A percentile compares a stretch with the other conserved stretches of the same genome.
These are phyloP conservation scores for Solanum piurae DNA, from an alignment of 257 asterid species.

Conservation along the genomic window DNA sequence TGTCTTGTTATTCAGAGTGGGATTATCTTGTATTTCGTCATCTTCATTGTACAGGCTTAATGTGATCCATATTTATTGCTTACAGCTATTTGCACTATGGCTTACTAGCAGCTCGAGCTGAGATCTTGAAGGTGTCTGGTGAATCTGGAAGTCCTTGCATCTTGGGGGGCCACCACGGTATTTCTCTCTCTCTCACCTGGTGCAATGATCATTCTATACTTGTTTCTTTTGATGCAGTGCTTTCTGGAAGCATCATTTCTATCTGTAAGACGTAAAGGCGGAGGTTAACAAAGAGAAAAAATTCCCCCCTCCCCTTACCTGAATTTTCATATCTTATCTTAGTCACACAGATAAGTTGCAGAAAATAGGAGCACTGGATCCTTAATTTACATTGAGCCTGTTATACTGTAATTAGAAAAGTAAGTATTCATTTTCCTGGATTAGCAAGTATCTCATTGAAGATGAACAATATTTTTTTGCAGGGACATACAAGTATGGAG, in stretches of 20 bases:
- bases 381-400: neutral
- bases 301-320: neutral
- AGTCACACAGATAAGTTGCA: neutral
- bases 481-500: slow-evolving; percentile 87
- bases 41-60: neutral
- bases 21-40: neutral
- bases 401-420: neutral
- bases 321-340: neutral
- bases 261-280: neutral
- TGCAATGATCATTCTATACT: neutral
- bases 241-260: neutral
- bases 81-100: slow-evolving; percentile 39
- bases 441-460: neutral
- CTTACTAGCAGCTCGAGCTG: slow-evolving; percentile 44
- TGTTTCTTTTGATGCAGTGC: neutral
- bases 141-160: slow-evolving; percentile 34
- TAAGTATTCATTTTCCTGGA: neutral
- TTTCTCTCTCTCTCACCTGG: neutral
- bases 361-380: neutral
- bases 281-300: neutral
- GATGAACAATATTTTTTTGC: neutral
- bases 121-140: slow-evolving; percentile 30
- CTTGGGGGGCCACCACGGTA: slow-evolving; percentile 32
- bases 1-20: neutral
- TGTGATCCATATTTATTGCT: neutral